Evolutionary conservation across 495 filamentous ascomycete species (phyloP).

Genomic region (Aspergillus baeticus): DNA sequence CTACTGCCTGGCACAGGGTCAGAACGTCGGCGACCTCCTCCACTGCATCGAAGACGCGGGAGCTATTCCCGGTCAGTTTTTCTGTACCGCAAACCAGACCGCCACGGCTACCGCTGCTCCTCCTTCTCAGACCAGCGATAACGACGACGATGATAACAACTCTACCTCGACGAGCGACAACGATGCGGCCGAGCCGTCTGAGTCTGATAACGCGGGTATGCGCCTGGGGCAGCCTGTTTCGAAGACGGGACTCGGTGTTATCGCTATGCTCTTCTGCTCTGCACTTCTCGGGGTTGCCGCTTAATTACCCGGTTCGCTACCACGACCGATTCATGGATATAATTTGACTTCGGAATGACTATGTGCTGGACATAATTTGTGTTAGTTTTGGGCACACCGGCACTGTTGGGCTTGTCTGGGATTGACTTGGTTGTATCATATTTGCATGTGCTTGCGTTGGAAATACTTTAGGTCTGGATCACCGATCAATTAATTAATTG

Average conservation of each 20-base stretch:
- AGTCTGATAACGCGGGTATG: constrained; percentile 20
- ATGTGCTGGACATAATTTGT: no score
- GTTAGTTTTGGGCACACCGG: no score
- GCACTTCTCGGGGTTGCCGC: constrained; percentile 30
- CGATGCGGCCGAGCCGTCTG: background rate
- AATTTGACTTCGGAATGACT: no score
- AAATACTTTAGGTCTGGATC: no score
- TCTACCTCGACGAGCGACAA: constrained; percentile 1
- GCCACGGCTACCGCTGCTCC: constrained; percentile 42
- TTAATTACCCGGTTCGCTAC: background rate
- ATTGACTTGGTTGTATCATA: background rate
- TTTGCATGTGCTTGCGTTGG: constrained; percentile 1
- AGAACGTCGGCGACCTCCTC: constrained; percentile 34
- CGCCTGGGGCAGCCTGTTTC: constrained; percentile 23
- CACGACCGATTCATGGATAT: no score
- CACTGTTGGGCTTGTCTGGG: background rate
- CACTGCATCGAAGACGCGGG: constrained; percentile 36
- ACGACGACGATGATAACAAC: constrained; percentile 21
- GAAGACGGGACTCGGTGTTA: constrained; percentile 32
- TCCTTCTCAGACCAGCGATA: constrained; percentile 21
- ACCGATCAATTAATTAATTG: background rate
- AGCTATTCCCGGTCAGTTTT: constrained; percentile 30
- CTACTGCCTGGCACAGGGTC: constrained; percentile 50
- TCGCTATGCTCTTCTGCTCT: constrained; percentile 39
- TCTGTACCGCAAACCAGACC: constrained; percentile 35